Evolutionary conservation across 805 yeast genomes (phyloP), one percentile per base, ranked within the genome.

Genomic region (Lachancea sp.): DNA sequence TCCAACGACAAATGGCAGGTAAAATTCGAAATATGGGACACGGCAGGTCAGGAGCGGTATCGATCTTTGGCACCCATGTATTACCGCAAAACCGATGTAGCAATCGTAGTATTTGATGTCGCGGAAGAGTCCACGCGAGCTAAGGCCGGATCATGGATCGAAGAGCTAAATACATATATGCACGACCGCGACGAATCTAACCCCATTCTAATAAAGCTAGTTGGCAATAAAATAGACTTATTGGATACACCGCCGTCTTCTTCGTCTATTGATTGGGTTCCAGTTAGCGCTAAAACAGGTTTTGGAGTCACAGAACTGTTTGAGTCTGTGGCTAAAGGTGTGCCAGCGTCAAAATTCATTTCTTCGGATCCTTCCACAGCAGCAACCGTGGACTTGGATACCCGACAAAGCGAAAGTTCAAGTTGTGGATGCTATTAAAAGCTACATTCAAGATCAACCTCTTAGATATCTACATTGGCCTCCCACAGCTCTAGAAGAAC

Each of bases 1-100:
- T 42, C 50, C 2, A 35, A 31, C 3, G 37, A 31, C 3, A 54
- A 59, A 27, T 74, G 77, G 13, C 77, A 79, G 1, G 75, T 84
- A 36, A 82, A 83, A 60, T 77, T 82, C 53, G 93, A 85, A 58
- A 82, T 85, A 42, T 85, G 93, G 95, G 95, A 85, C 59, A 84
- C 91, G 2, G 90, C 91, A 0, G 93, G 95, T 6, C 93, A 85
- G 61, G 93, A 85, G 56, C 67, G 95, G 45, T 85, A 84, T 57
- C 74, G 83, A 50, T 79, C 87, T 0, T 67, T 85, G 52, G 86
- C 91, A 3, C 89, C 91, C 26, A 85, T 85, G 89, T 85, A 85
- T 65, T 85, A 85, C 62, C 64, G 95, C 53, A 82, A 82, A 57
- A 85, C 90, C 22, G 83, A 85, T 62, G 84, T 87, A 30, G 93